Base-by-base conservation (phyloP, 768 basidiomycete genomes). In the Rhodotorula sphaerocarpa region DNA sequence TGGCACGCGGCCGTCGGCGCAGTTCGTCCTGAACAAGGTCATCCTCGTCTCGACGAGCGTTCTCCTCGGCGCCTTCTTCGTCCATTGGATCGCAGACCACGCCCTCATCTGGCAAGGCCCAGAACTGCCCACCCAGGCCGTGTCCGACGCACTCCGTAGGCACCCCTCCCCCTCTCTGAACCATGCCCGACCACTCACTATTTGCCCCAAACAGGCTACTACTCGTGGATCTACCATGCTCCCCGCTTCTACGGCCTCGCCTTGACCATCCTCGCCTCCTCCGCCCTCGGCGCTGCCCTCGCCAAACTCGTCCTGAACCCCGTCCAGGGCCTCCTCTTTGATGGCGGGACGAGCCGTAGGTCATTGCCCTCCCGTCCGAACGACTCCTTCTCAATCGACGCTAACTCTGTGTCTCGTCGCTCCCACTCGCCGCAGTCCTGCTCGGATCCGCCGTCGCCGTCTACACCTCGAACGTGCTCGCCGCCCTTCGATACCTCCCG, bases 401-500 rank as follows among this genome's bases (percentile, higher is more conserved):
- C 20, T 21, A 23, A 18, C 44, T 48, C 27, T 30, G 28, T 3
- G 5, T 14, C 52, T 21, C 3, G 1, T 43, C 53, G 4, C 12
- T 5, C n/a, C 6, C 5, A 12, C 5, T 25, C 27, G 2, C 18
- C 7, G 11, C 47, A 66, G 65, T 63, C 20, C 66, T 67, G 23
- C 61, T 67, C 47, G 31, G 45, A 25, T 67, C 66, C 11, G 61
- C 61, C 48, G 6, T 57, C n/a, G 39, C 61, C 16, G 62, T 63
- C 33, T 67, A 67, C 59, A 25, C 62, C 30, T 44, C 62, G 14
- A 67, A 67, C 61, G 54, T 63, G 30, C 58, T 57, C 50, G 61
- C 66, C 30, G 61, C 62, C 7, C 55, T 67, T 11, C 54, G 60
- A 14, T 67, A 57, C 66, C 66, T 67, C 44, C 66, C 66, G 11